A percentile compares a stretch with the other conserved stretches of the same genome.
Conservation (phyloP, 2,329 filamentous ascomycete species). For the Neonectria magnoliae region DNA sequence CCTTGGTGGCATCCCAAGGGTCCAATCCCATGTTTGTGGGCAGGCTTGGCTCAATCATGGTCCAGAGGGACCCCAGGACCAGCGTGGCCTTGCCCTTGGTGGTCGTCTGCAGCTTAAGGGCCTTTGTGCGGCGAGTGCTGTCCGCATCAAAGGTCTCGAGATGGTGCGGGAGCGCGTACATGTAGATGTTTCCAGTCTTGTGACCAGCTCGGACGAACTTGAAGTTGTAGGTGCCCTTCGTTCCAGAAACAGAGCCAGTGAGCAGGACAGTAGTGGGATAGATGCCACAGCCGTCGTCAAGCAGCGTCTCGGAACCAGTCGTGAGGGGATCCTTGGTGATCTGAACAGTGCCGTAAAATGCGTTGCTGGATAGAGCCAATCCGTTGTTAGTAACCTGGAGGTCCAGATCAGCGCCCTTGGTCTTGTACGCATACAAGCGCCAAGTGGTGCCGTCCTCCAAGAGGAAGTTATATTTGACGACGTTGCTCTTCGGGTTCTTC, state of each 20-base stretch:
- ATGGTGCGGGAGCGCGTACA: conserved; percentile 92
- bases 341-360: conserved; percentile 84
- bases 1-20: conserved; percentile 74
- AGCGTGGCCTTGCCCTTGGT: conserved; percentile 85
- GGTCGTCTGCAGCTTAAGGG: conserved; percentile 76
- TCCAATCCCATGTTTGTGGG: conserved; percentile 79
- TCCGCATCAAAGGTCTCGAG: conserved; percentile 74
- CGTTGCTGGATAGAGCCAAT: conserved; percentile 69
- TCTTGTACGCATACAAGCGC: conserved; percentile 80
- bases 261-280: conserved; percentile 75
- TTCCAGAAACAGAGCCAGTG: conserved; percentile 68
- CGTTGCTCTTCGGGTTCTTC: conserved; percentile 67
- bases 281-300: conserved; percentile 79
- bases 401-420: conserved; percentile 68
- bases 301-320: conserved; percentile 67
- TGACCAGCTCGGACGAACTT: conserved; percentile 77
- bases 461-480: conserved; percentile 79
- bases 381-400: conserved; percentile 74
- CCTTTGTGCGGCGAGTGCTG: conserved; percentile 61
- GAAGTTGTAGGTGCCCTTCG: conserved; percentile 77
- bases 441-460: conserved; percentile 80
- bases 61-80: conserved; percentile 78
- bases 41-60: conserved; percentile 77
- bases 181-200: conserved; percentile 69
- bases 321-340: conserved; percentile 78